Evolutionary conservation across 345 rosid species (phyloP), one percentile per base, ranked within the genome.

Genomic region (Excoecaria cochinchinensis): DNA sequence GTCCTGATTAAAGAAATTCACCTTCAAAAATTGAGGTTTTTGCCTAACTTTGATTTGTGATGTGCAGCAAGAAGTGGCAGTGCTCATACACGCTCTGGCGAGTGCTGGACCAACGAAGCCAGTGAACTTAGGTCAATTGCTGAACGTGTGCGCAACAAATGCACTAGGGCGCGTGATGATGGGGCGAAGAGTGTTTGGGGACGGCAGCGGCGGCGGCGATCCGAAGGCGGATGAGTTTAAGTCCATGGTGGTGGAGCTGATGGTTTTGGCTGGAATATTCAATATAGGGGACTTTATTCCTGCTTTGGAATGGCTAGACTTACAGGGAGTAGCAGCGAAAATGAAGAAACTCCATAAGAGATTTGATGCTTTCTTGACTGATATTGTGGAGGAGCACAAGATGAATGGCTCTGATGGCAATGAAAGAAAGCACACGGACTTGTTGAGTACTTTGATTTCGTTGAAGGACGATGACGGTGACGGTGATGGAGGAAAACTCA

Each of bases 261-360:
- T 92, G 99, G 85, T 76, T 55, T 74, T 92, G 52, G 97, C 94
- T 0, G 99, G 98, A 24, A 91, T 90, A 3, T 89, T 95, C 76
- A 92, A 95, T 85, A 59, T 95, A 69, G 94, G 98, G 36, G 99
- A 95, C 78, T 95, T 88, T 64, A 80, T 95, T 39, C 99, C 98
- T 1, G 79, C 92, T 0, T 78, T 95, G 65, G 98, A 90, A 69
- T 87, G 94, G 83, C 85, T 95, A 15, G 99, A 95, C 76, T 83
- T 95, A 50, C 98, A 95, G 73, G 91, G 99, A 1, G 92, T 92
- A 1, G 89, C 88, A 1, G 82, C 84, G 38, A 95, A 91, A 84
- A 95, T 95, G 99, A 95, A 92, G 94, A 84, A 81, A 51, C 86
- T 95, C 0, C 99, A 95, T 69, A 81, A 89, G 66, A 82, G 94